phyloP scores from a whole-genome alignment of 2,329 filamentous ascomycete species.

The Chrysoporthe puriensis region DNA sequence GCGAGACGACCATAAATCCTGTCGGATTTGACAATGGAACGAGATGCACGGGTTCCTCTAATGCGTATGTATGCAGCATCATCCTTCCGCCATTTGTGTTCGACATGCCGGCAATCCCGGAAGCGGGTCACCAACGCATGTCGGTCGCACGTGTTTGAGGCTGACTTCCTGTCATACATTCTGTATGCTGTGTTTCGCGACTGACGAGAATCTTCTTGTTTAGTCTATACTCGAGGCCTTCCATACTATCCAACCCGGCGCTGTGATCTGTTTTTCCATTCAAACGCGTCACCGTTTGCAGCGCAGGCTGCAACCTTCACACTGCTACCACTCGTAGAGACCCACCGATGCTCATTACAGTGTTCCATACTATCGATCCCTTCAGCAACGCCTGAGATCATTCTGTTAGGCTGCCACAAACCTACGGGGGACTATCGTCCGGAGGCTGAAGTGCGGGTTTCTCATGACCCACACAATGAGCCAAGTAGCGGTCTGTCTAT shows the following conservation, averaged over 20 bases:
- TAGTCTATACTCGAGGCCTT: background rate
- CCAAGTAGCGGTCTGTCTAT: slow-evolving; percentile 26
- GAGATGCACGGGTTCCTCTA: background rate
- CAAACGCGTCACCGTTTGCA: background rate
- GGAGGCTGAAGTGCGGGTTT: slow-evolving; percentile 1
- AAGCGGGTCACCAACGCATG: background rate
- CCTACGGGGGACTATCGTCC: background rate
- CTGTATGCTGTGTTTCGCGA: too few species aligned
- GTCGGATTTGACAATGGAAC: background rate
- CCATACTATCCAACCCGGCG: background rate
- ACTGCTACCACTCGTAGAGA: background rate
- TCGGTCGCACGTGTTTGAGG: background rate
- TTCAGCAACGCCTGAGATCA: too few species aligned
- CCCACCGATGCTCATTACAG: too few species aligned
- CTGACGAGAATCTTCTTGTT: background rate
- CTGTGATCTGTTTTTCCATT: background rate
- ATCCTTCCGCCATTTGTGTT: slow-evolving; percentile 1
- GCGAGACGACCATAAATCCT: background rate
- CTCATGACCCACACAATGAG: background rate
- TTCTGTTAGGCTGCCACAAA: too few species aligned
- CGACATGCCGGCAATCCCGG: background rate
- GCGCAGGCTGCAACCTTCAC: background rate
- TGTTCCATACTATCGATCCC: too few species aligned
- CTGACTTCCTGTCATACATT: background rate
- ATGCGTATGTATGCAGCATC: background rate